Percentiles rank a stretch among this genome's conserved stretches.
Conservation (phyloP, 2,329 filamentous ascomycete genomes). For the Microsporum canis region DNA sequence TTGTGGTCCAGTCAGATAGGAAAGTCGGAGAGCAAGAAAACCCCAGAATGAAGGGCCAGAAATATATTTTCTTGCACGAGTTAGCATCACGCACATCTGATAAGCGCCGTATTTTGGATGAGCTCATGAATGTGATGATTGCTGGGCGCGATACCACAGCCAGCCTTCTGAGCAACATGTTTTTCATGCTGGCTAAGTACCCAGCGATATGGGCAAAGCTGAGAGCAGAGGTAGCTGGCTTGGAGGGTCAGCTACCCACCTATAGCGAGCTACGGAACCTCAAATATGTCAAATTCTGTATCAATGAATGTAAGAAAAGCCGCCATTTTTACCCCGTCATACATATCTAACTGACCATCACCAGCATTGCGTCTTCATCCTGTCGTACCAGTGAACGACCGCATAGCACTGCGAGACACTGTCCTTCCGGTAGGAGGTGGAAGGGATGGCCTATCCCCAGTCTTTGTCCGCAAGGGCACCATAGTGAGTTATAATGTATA, state of each 20-base stretch:
- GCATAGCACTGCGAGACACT: conserved; percentile 32
- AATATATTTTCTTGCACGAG: conserved; percentile 55
- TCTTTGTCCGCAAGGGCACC: conserved; percentile 53
- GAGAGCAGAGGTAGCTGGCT: conserved; percentile 41
- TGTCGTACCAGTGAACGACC: conserved; percentile 37
- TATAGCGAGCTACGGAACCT: conserved; percentile 13
- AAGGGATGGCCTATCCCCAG: conserved; percentile 45
- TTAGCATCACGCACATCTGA: conserved; percentile 55
- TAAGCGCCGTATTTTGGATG: conserved; percentile 53
- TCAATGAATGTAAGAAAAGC: conserved; percentile 8
- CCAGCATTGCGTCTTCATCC: conserved; percentile 34
- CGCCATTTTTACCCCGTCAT: conserved; percentile 26
- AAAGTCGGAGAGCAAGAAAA: conserved; percentile 59
- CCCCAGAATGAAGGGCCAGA: conserved; percentile 55
- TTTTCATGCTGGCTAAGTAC: conserved; percentile 42
- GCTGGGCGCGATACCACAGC: conserved; percentile 46
- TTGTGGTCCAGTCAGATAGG: conserved; percentile 38
- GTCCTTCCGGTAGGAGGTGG: conserved; percentile 47
- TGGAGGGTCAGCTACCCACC: not conserved
- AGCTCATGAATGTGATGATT: conserved; percentile 53
- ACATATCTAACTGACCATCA: conserved; percentile 48
- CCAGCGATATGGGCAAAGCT: conserved; percentile 28
- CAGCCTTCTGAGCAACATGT: conserved; percentile 35
- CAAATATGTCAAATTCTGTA: conserved; percentile 8
- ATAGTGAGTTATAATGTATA: conserved; percentile 56